Evolutionary conservation across 169 alveolate genomes (phyloP).

Genomic region (Plasmodium vivax): DNA sequence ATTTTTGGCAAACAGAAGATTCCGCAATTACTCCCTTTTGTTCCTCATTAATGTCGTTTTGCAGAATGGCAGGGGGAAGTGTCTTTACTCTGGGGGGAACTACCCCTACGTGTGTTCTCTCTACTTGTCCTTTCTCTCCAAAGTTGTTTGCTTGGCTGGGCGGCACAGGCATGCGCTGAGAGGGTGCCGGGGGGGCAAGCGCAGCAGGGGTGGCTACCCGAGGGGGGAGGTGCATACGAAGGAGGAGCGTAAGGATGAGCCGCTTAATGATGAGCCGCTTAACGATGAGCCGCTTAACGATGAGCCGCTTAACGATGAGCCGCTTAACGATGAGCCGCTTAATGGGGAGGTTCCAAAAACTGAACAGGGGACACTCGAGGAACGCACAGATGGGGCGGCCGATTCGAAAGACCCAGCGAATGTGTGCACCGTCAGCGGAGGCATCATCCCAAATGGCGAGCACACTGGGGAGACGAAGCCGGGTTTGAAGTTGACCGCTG

Average conservation of each 20-base stretch:
- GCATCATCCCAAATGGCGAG: not conserved
- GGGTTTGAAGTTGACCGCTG: not conserved
- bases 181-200: not conserved
- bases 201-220: not conserved
- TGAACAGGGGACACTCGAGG: not conserved
- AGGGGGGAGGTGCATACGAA: not conserved
- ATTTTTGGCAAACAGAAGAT: conserved; percentile 25
- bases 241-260: not conserved
- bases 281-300: no score
- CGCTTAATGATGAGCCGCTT: no score
- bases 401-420: not conserved
- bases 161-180: not conserved
- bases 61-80: conserved; percentile 17
- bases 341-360: not conserved
- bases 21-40: conserved; percentile 33
- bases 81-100: conserved; percentile 26
- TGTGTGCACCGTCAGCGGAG: not conserved
- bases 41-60: conserved; percentile 38
- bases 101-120: conserved; percentile 19
- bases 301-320: no score
- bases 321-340: no score
- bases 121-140: conserved; percentile 25
- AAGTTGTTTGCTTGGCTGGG: conserved; percentile 9
- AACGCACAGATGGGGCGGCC: not conserved
- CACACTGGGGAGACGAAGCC: not conserved